These are phyloP conservation scores for Geotrichum citri-aurantii DNA, from an alignment of 1,139 yeast genomes.

Conservation along the genomic window DNA sequence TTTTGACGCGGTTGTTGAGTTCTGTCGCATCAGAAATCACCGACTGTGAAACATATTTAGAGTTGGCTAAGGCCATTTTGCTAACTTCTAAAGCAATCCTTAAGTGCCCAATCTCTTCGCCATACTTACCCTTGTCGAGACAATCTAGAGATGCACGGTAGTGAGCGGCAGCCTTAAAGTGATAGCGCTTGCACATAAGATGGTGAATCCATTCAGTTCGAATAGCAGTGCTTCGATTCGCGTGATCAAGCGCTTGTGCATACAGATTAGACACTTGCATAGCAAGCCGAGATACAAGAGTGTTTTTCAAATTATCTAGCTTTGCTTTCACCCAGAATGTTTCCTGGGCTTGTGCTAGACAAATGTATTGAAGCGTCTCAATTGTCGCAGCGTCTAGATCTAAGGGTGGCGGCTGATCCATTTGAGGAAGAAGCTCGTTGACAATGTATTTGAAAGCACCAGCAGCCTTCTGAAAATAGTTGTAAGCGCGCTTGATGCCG, in stretches of 20 bases:
- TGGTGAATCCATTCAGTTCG: constrained; percentile 62
- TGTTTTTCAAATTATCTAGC: constrained; percentile 48
- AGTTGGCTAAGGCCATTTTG: constrained; percentile 15
- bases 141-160: constrained; percentile 53
- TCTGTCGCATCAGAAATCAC: constrained; percentile 48
- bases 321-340: constrained; percentile 74
- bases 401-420: constrained; percentile 35
- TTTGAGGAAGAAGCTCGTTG: constrained; percentile 27
- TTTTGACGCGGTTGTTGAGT: constrained; percentile 42
- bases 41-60: constrained; percentile 42
- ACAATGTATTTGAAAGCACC: constrained; percentile 52
- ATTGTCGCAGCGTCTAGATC: constrained; percentile 45
- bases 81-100: constrained; percentile 40
- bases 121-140: constrained; percentile 51
- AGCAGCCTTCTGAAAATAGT: constrained; percentile 59
- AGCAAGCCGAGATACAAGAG: constrained; percentile 59
- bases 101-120: constrained; percentile 63
- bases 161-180: constrained; percentile 66
- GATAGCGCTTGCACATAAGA: constrained; percentile 50
- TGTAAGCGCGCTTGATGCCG: constrained; percentile 58
- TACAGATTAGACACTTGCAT: constrained; percentile 58
- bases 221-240: constrained; percentile 48
- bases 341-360: constrained; percentile 86
- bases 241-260: constrained; percentile 41
- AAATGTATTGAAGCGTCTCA: constrained; percentile 42